Evolutionary conservation across 345 rosid genomes (phyloP).

Genomic region (Eucalyptus caleyi): DNA sequence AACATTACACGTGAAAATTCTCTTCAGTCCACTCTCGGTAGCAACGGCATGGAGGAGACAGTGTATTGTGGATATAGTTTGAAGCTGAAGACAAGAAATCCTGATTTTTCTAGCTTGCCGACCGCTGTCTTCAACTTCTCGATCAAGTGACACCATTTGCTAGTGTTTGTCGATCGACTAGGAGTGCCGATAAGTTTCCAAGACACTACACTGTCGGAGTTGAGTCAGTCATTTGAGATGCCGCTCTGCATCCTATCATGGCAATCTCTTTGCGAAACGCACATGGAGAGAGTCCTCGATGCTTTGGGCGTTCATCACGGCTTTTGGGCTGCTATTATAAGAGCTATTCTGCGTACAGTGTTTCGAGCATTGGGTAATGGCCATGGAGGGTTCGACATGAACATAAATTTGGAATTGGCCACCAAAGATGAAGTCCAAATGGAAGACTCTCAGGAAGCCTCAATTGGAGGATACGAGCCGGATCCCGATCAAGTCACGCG

Average conservation of each 20-base stretch:
- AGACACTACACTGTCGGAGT: not conserved
- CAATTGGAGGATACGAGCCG: not conserved
- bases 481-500: not conserved
- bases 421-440: not conserved
- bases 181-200: not conserved
- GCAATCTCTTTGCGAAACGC: not conserved
- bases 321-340: not conserved
- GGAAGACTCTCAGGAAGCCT: not conserved
- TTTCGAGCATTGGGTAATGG: fast-evolving
- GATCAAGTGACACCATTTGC: not conserved
- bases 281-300: not conserved
- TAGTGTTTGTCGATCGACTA: not conserved
- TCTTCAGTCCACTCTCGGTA: not conserved
- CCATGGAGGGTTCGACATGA: not conserved
- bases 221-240: not conserved
- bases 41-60: not conserved
- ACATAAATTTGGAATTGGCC: not conserved
- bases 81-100: not conserved
- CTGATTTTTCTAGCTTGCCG: not conserved
- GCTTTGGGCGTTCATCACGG: not conserved
- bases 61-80: not conserved
- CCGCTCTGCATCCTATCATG: not conserved
- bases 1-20: not conserved
- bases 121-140: not conserved
- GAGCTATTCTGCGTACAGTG: not conserved